A percentile compares a stretch with the other conserved stretches of the same genome.
These are phyloP conservation scores for Psilocybe sp. DNA, from an alignment of 768 basidiomycete genomes.

Conservation along the genomic window DNA sequence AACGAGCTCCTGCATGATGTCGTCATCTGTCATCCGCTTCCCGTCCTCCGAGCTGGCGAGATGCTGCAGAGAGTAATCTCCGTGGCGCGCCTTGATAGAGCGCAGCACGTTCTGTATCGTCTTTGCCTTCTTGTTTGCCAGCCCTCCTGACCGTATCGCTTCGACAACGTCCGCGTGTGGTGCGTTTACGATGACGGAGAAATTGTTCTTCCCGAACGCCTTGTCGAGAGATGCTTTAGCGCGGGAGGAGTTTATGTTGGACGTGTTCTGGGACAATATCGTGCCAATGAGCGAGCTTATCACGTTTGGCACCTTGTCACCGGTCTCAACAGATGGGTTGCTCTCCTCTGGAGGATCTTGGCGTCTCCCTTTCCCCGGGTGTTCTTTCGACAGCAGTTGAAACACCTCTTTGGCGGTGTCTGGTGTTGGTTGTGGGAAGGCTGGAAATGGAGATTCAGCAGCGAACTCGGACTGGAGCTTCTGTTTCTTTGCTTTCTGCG, in stretches of 20 bases:
- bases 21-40: slow-evolving; percentile 35
- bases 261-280: slow-evolving; percentile 61
- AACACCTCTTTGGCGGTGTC: slow-evolving; percentile 38
- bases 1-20: slow-evolving; percentile 56
- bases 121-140: slow-evolving; percentile 58
- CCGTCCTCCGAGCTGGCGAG: slow-evolving; percentile 27
- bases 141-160: slow-evolving; percentile 50
- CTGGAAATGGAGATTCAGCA: slow-evolving; percentile 44
- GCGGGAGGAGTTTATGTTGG: slow-evolving; percentile 43
- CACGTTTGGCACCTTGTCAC: slow-evolving; percentile 49
- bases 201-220: slow-evolving; percentile 48
- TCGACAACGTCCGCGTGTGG: slow-evolving; percentile 40
- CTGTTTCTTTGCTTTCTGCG: slow-evolving; percentile 41
- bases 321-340: slow-evolving; percentile 40
- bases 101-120: slow-evolving; percentile 48
- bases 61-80: slow-evolving; percentile 57
- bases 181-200: slow-evolving; percentile 45
- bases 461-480: slow-evolving; percentile 44
- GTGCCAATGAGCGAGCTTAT: slow-evolving; percentile 57
- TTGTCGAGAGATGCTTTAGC: slow-evolving; percentile 48
- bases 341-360: slow-evolving; percentile 20
- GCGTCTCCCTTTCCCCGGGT: slow-evolving; percentile 28
- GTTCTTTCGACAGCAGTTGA: slow-evolving; percentile 36
- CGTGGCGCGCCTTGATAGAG: slow-evolving; percentile 43
- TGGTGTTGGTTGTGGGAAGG: slow-evolving; percentile 41